Base-by-base conservation (phyloP, 2,329 filamentous ascomycete genomes). In the Scytalidium sp. region DNA sequence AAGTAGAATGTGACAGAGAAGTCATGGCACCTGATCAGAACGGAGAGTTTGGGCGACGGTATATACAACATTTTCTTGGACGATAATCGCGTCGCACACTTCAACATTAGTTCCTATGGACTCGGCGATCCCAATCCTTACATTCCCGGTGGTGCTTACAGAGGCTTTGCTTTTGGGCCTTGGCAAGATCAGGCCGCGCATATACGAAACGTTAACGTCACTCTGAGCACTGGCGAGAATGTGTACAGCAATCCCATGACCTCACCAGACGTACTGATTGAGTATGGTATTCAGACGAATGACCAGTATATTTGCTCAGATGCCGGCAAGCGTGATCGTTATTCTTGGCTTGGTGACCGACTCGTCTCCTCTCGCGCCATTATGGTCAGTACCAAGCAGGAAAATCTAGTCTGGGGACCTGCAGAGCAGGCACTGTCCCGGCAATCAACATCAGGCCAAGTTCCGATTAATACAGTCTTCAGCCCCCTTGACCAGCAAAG, bases 331-430 rank as follows among this genome's bases (percentile, higher is more conserved):
- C 60, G 71, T 4, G 71, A 75, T 50, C 61, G 70, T 0, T 58
- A 71, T 1, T 61, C 72, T 4, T 74, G 71, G 70, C 61, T 66
- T 3, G 70, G 71, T 5, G 70, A 74, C 49, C 72, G 72, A 46
- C 67, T 67, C 40, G 70, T 74, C 53, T 72, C 72, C 0, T 57
- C 64, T 1, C 62, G 65, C 10, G 64, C 73, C 19, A 57, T 73
- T 10, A 60, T 58, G 0, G 59, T 61, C 1, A 68, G 64, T 7
- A 74, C 70, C 1, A 57, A 60, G 9, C 62, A 66, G 3, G 61
- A 52, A 15, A 69, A 72, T 20, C 59, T 67, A n/a, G 52, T 68
- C 2, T 45, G 62, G 1, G 69, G 69, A 2, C 69, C 63, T 0
- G n/a, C n/a, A n/a, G n/a, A n/a, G n/a, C n/a, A n/a, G n/a, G n/a